Evolutionary conservation across 768 basidiomycete genomes (phyloP), one percentile per base, ranked within the genome.

Genomic region (Mycena metata): DNA sequence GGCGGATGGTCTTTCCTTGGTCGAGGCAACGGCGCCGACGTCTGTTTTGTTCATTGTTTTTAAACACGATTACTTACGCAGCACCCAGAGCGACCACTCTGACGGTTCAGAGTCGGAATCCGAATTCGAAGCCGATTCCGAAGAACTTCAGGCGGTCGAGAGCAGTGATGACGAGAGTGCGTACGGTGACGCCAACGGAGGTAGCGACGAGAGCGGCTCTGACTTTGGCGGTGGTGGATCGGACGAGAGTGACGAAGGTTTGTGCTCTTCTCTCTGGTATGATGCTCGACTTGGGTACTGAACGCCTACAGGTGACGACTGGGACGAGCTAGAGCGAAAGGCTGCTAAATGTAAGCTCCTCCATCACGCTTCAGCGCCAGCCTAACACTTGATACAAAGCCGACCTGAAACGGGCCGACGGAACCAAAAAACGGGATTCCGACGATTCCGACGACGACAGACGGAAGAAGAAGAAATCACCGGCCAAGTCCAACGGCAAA

Each of bases 1-100:
- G 96, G 96, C n/a, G 98, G 98, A 41, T 99, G 97, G 97, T 83
- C 81, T 64, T 98, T 96, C 90, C 86, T 99, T 67, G 89, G 91
- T 16, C 91, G 91, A 46, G 83, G 88, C 12, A 87, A 85, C 66
- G 92, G 86, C 35, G 88, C 85, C 16, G 93, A 92, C 76, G 93
- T 93, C 63, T 70, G 87, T 80, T n/a, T 35, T 13, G 26, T 59
- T 21, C 5, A 41, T 51, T 35, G 39, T 35, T 35, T 50, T 58
- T 62, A 16, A 33, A 30, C 33, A 42, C 65, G 50, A 67, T 50
- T 46, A 54, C 41, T 26, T 26, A 62, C 30, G 30, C 7, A 57
- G 54, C 11, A 59, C 0, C 57, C 74, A 83, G 84, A 85, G 82
- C 74, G 81, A 83, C 58, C 76, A 75, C 55, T 80, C 81, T 5